Evolutionary conservation across 306 rosid genomes (phyloP), one percentile per base, ranked within the genome.

Genomic region (Datisca glomerata): DNA sequence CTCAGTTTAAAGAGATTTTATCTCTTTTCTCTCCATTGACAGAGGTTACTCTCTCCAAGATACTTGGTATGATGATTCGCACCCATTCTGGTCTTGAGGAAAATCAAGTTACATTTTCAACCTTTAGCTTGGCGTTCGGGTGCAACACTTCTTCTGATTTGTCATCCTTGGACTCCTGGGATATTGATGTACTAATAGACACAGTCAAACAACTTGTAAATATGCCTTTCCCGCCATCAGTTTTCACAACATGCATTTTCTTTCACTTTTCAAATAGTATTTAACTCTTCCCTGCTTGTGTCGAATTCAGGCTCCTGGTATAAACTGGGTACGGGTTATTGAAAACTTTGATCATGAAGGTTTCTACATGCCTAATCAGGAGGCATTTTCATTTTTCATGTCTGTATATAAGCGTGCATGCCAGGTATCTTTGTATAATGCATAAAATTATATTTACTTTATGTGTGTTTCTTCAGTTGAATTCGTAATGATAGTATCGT

Each of bases 321-420:
- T 84, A 54, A 81, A 85, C 34, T 91, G 99, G 99, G 29, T 58
- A 45, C 66, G 41, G 12, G 86, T 91, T 43, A 53, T 85, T 61
- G 99, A 91, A 72, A 75, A 73, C 70, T 67, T 85, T 50, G 99
- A 91, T 69, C 87, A 91, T 14, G 99, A 91, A 70, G 99, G 94
- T 34, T 85, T 91, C 67, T 78, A 67, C 68, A 70, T 91, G 70
- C 94, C 96, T 49, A 75, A 69, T 49, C 80, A 79, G 66, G 94
- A 85, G 64, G 94, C 99, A 7, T 91, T 91, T 74, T 73, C 73
- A 18, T 73, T 84, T 70, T 75, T 91, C 54, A 75, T 80, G 87
- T 75, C 96, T 51, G 67, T 80, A 19, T 84, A 78, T 55, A 77
- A 59, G 33, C 78, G 51, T 40, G 85, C 75, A 24, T 76, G 76